Base-by-base conservation (phyloP, 1,284 basidiomycete genomes). In the Moesziomyces sp. region DNA sequence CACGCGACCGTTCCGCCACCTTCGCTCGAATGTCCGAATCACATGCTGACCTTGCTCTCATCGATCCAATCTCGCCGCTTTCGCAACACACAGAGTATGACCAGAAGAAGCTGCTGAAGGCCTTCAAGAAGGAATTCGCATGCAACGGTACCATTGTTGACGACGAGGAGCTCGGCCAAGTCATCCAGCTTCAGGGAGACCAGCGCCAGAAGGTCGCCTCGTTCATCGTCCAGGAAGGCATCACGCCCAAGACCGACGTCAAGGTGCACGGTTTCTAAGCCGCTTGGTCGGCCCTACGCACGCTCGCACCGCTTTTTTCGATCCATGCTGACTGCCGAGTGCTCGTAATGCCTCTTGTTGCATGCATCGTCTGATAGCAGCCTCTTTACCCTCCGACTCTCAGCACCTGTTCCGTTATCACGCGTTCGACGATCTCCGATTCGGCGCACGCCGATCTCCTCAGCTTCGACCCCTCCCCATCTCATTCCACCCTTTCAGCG, bases 181-280 rank as follows among this genome's bases (percentile, higher is more conserved):
- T 99, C 84, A 95, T 99, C 85, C 97, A 99, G 87, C 91, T 99
- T 78, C 97, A 99, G 86, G 97, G 97, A 77, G 97, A 99, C 87
- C 97, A 99, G 86, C 91, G 97, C 72, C 88, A 85, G 93, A 96
- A 89, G 95, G 97, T 82, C 89, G 89, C 79, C 47, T 60, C 67
- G 56, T 83, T 83, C 71, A 74, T 83, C 76, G 78, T 81, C 46
- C 72, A 80, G 52, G 81, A 82, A 55, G 77, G 79, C 52, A 78
- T 83, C 51, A 67, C 57, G 45, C 78, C 80, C 55, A 83, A 82
- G 74, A 53, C 70, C 58, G 78, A 80, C 56, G 79, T 83, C 76
- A 83, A 83, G 73, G 80, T 83, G 51, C 82, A 83, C 79, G 82
- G 82, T 74, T 83, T 80, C 78, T 82, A 70, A 76, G 45, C 28